Base-by-base conservation (phyloP, 805 yeast genomes). In the Torulaspora delbrueckii region DNA sequence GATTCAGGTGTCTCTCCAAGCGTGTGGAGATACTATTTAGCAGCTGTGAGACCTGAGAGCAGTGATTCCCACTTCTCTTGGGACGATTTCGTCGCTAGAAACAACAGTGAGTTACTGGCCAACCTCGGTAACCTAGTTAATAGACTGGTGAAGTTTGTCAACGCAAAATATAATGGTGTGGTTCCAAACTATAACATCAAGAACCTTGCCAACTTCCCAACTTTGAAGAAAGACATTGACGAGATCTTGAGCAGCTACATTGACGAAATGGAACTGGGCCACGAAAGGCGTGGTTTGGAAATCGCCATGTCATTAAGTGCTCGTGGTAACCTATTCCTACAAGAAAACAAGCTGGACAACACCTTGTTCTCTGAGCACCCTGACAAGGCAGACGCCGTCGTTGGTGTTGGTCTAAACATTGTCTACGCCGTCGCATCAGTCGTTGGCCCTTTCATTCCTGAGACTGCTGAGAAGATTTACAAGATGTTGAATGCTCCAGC, bases 61-160 rank as follows among this genome's bases (percentile, higher is more conserved):
- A 82, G 95, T 40, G 99, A 93, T 68, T 83, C 99, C 19, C 96
- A 91, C 65, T 93, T 93, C 71, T 89, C 98, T 3, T 93, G 99
- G 99, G 78, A 77, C 46, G 98, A 93, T 65, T 91, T 91, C 69
- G 97, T 88, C 54, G 77, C 95, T 40, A 85, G 89, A 69, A 93
- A 93, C 68, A 93, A 93, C 73, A 79, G 86, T 54, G 99, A 93
- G 71, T 74, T 93, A 62, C 76, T 93, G 68, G 96, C 98, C 42
- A 93, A 93, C 70, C 75, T 93, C 65, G 99, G 99, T 69, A 93
- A 93, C 73, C 88, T 89, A 61, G 97, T 89, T 47, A 93, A 93
- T 74, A 84, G 99, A 70, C 73, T 91, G 59, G 81, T 88, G 52
- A 93, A 93, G 68, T 93, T 89, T 64, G 88, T 82, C 42, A 81